Evolutionary conservation across 1,139 yeast genomes (phyloP), one percentile per base, ranked within the genome.

Genomic region (Kurtzmaniella quercitrusa): DNA sequence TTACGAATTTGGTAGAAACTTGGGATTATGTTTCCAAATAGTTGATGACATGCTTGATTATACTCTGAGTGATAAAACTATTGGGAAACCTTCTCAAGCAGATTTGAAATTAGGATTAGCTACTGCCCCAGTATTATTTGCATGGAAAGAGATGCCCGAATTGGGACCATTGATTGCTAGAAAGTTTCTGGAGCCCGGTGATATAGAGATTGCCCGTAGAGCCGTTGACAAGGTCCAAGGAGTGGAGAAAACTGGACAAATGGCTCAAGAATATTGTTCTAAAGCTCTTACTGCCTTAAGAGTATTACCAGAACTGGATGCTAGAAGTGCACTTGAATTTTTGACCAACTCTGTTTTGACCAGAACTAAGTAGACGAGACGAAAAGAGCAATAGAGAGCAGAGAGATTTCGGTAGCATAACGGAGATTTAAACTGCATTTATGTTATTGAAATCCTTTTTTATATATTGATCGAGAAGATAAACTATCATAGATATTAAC

Each of bases 31-130:
- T 59, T 93, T 93, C 76, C 98, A 93, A 65, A 78, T 93, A 47
- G 95, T 94, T 23, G 98, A 93, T 64, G 99, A 93, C 63, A 84
- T 91, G 84, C 75, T 94, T 53, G 99, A 93, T 65, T 93, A 88
- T 60, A 89, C 97, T 0, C 82, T 89, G 17, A 81, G 93, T 37
- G 90, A 89, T 27, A 77, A 78, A 29, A 80, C 86, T 42, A 70
- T 93, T 48, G 98, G 98, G 36, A 93, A 93, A 63, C 98, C 98
- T 11, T 85, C 95, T 18, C 95, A 91, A 56, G 98, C 97, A 2
- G 98, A 93, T 65, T 75, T 93, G 54, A 83, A 91, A 61, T 73
- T 93, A 41, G 99, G 99, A 0, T 75, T 93, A 50, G 98, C 98
- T 1, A 93, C 99, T 1, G 98, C 98, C 0, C 99, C 99, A 2